phyloP scores from a whole-genome alignment of 306 rosid genomes.

The Alnus glutinosa region DNA sequence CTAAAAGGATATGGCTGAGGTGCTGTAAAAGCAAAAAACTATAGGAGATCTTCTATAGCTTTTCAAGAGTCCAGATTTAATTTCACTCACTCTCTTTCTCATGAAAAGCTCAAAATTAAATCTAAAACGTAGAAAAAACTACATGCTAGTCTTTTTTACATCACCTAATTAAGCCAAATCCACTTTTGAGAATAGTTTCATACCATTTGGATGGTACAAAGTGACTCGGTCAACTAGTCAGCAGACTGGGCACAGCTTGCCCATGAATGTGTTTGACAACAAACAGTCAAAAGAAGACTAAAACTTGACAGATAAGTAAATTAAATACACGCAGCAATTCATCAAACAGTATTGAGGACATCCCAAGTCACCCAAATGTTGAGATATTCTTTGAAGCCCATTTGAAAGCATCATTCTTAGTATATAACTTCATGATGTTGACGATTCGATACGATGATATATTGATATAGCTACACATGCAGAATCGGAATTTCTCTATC shows the following conservation, averaged over 20 bases:
- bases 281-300: neutral
- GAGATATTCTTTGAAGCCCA: neutral
- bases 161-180: neutral
- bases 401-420: neutral
- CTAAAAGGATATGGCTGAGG: too few species aligned
- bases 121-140: too few species aligned
- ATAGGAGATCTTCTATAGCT: too few species aligned
- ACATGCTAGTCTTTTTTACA: too few species aligned
- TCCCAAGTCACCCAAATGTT: neutral
- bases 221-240: neutral
- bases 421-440: neutral
- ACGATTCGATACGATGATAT: neutral
- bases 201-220: neutral
- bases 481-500: neutral
- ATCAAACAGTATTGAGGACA: constrained; percentile 4
- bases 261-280: neutral
- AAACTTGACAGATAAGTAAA: neutral
- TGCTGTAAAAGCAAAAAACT: too few species aligned
- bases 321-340: constrained; percentile 3
- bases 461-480: neutral
- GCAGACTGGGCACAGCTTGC: neutral
- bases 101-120: too few species aligned
- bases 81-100: too few species aligned
- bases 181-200: neutral
- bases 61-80: too few species aligned